Percentiles rank a stretch among this genome's conserved stretches.
Evolutionary conservation across 768 basidiomycete species (phyloP).

Genomic region (Leucocoprinus birnbaumii): DNA sequence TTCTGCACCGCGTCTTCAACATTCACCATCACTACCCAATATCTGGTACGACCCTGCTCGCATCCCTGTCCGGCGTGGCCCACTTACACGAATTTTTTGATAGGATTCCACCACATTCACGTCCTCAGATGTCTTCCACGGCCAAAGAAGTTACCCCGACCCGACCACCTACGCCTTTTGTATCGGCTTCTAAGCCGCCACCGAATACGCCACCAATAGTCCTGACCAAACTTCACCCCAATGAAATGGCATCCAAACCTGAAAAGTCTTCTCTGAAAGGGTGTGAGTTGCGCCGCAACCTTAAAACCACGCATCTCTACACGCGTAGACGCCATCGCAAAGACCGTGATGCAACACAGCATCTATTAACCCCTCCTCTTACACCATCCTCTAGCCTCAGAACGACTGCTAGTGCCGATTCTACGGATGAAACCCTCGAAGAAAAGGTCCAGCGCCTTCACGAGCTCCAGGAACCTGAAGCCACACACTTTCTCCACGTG

Average conservation of each 20-base stretch:
- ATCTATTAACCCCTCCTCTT: slow-evolving; percentile 64
- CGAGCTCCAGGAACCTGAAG: slow-evolving; percentile 19
- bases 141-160: slow-evolving; percentile 25
- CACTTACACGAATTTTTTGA: not conserved
- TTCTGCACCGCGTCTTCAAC: slow-evolving; percentile 51
- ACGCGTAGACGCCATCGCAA: slow-evolving; percentile 30
- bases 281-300: slow-evolving; percentile 6
- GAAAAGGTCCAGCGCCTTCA: slow-evolving; percentile 12
- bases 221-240: slow-evolving; percentile 14
- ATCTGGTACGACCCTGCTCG: slow-evolving; percentile 43
- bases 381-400: slow-evolving; percentile 61
- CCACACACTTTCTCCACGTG: slow-evolving; percentile 36
- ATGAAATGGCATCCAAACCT: slow-evolving; percentile 22
- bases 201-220: slow-evolving; percentile 11
- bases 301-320: slow-evolving; percentile 11
- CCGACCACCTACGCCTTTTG: slow-evolving; percentile 32
- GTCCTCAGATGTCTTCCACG: slow-evolving; percentile 26
- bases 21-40: slow-evolving; percentile 70
- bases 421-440: slow-evolving; percentile 15
- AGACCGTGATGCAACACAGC: slow-evolving; percentile 31
- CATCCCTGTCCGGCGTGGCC: not conserved
- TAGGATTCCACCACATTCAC: slow-evolving; percentile 48
- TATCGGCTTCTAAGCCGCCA: slow-evolving; percentile 12
- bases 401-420: slow-evolving; percentile 33
- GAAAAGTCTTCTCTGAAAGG: slow-evolving; percentile 16